Base-by-base conservation (phyloP, 208 protist genomes). In the Crithidia bombi region DNA sequence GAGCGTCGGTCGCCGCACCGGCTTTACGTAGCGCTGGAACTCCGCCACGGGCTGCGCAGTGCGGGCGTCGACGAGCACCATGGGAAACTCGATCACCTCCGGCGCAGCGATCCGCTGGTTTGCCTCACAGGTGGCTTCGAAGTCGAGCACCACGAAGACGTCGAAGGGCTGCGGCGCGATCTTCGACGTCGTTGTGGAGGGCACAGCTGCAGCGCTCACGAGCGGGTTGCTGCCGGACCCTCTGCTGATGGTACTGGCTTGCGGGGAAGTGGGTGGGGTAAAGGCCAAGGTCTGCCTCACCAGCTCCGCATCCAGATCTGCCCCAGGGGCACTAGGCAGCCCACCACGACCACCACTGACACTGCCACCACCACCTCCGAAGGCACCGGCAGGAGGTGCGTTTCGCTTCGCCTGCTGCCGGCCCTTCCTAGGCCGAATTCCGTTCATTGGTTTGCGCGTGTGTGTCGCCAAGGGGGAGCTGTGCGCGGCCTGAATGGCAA, bases 81-180 rank as follows among this genome's bases (percentile, higher is more conserved):
- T 81, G 10, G 94, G 94, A 49, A 96, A 93, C 67, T 98, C 92
- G 52, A 98, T 95, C 30, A 97, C 82, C 69, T 97, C 91, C 32
- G 63, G 82, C 19, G 91, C 35, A 10, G 44, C 36, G 32, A 89
- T 75, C 21, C 75, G 74, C 14, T 39, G 35, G 19, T 66, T 64
- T 4, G 65, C 63, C 49, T 95, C 85, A 57, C 97, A 98, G 19
- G 93, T 98, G 4, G 97, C 97, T 79, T 98, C 97, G 81, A 98
- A 97, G 81, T 98, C 97, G 7, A 98, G 83, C 23, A 98, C 87
- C 0, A 97, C 70, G 58, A 92, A 97, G 3, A 64, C 78, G 46
- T 94, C 86, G 47, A 75, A 78, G 11, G 58, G 73, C 66, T 72
- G 71, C 23, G 47, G 30, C 1, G 61, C 58, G 23, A 70, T 56